A percentile compares a stretch with the other conserved stretches of the same genome.
Evolutionary conservation across 306 rosid genomes (phyloP).

Genomic region (Castanea sativa): DNA sequence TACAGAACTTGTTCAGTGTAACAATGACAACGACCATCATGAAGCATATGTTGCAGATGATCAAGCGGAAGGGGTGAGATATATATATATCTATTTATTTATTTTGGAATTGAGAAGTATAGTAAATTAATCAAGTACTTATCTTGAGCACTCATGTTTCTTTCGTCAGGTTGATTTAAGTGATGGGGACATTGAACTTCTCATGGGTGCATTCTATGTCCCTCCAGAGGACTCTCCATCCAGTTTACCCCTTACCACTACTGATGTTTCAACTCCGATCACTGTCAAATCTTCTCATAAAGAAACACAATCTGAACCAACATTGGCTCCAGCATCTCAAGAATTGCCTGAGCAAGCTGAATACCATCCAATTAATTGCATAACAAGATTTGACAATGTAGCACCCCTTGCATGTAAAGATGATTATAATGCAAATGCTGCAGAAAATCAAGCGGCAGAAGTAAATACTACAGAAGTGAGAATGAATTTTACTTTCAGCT

Average conservation of each 20-base stretch:
- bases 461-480: conserved; percentile 37
- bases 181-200: no score
- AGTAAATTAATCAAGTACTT: neutral
- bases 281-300: no score
- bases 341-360: no score
- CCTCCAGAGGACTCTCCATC: conserved; percentile 11
- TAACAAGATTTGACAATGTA: conserved; percentile 65
- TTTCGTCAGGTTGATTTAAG: conserved; percentile 26
- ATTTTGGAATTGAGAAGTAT: neutral
- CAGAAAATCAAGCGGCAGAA: conserved; percentile 19
- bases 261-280: no score
- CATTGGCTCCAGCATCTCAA: no score
- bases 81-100: no score
- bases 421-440: conserved; percentile 28
- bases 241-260: no score
- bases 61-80: conserved; percentile 17
- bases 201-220: conserved; percentile 27
- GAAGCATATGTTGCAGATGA: conserved; percentile 12
- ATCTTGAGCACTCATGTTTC: neutral
- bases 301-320: no score
- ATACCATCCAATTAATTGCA: neutral
- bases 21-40: conserved; percentile 17
- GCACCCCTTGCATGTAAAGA: conserved; percentile 38
- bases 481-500: neutral
- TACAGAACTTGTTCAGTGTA: no score